Evolutionary conservation across 148 eudicot genomes (phyloP), one percentile per base, ranked within the genome.

Genomic region (Persicaria maculosa): DNA sequence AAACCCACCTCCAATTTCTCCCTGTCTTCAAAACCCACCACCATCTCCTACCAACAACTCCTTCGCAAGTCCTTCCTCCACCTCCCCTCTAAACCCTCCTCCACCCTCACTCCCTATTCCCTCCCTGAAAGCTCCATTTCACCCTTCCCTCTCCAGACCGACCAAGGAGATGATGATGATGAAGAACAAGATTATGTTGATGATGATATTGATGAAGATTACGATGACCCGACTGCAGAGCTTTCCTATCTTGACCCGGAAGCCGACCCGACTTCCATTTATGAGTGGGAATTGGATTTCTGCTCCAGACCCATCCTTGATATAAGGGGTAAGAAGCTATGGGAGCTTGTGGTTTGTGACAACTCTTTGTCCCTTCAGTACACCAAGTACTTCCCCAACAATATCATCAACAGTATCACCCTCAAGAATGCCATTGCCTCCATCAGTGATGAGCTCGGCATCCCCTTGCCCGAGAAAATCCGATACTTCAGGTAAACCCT

Each of bases 231-330:
- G 36, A 88, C 96, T 31, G 80, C 93, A 5, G 98, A 94, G 75
- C 46, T 91, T 80, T 81, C 91, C 74, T 94, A 80, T 78, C 84
- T 94, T 47, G 97, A 94, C 88, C 90, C 90, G 43, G 95, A 83
- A 44, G 72, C 80, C 9, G 88, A 91, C 68, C 96, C 97, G 22
- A 78, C 83, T 31, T 77, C 82, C 84, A 81, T 94, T 36, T 53
- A 80, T 0, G 97, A 88, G 80, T 94, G 98, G 98, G 98, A 94
- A 65, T 65, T 94, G 77, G 98, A 94, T 75, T 94, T 93, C 50
- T 94, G 98, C 84, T 94, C 98, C 0, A 89, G 98, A 72, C 98
- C 98, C 50, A 94, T 94, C 57, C 91, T 94, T 76, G 98, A 94
- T 86, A 88, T 90, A 5, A 80, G 96, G 79, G 97, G 97, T 62